These are phyloP conservation scores for Aurinia saxatilis DNA, from an alignment of 345 rosid species.

Conservation along the genomic window DNA sequence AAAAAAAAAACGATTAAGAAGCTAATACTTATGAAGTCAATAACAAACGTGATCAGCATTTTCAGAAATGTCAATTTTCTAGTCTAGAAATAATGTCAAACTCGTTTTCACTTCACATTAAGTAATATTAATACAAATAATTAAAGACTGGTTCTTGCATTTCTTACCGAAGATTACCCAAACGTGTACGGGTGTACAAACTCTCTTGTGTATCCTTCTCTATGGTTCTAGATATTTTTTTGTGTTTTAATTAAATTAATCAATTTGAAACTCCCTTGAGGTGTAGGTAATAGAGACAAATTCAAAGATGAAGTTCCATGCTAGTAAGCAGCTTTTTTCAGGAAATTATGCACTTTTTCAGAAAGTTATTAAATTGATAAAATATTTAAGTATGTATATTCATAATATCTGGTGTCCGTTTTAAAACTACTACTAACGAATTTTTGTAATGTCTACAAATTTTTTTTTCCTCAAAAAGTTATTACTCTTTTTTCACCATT, in stretches of 20 bases:
- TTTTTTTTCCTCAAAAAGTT: too few relatives aligned
- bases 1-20: not conserved
- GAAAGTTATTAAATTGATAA: too few relatives aligned
- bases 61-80: not conserved
- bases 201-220: not conserved
- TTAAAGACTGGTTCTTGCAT: not conserved
- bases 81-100: not conserved
- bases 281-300: not conserved
- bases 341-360: too few relatives aligned
- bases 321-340: not conserved
- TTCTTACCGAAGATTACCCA: conserved; percentile 18
- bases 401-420: too few relatives aligned
- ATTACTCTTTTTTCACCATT: too few relatives aligned
- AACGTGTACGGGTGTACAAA: conserved; percentile 28
- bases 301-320: not conserved
- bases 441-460: too few relatives aligned
- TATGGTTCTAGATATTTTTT: not conserved
- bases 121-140: not conserved
- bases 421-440: too few relatives aligned
- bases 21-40: conserved; percentile 14
- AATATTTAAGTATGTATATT: too few relatives aligned
- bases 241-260: not conserved
- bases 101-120: conserved; percentile 7
- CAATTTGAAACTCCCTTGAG: not conserved
- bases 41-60: conserved; percentile 27